Percentiles rank a stretch among this genome's conserved stretches.
Conservation (phyloP, 1,139 yeast species). For the Diutina catenulata region DNA sequence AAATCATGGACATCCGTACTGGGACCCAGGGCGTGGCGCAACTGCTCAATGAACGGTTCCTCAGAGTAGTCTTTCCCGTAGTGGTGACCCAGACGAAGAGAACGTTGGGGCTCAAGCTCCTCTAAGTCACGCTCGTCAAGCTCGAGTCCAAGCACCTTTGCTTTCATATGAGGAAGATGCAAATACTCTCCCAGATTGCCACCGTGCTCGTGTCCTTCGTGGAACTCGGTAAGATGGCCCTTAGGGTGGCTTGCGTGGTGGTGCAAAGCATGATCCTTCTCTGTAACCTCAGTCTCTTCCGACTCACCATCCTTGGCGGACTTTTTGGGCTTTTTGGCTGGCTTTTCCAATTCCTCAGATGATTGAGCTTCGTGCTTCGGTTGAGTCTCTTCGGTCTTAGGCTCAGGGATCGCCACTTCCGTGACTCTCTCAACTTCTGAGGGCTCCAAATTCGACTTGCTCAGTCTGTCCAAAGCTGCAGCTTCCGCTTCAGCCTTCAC, state of each 20-base stretch:
- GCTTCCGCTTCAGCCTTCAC: conserved; percentile 6
- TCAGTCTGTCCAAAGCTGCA: no score
- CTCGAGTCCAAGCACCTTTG: conserved; percentile 1
- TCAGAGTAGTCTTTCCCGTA: not conserved
- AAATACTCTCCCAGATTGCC: no score
- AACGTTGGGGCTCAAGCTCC: conserved; percentile 1
- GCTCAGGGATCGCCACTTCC: no score
- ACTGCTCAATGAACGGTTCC: conserved; percentile 1
- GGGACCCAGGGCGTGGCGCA: not conserved
- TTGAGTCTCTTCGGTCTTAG: no score
- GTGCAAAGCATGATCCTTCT: conserved; percentile 9
- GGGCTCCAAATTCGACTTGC: no score
- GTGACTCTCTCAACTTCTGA: no score
- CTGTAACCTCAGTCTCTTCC: no score
- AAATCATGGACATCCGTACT: not conserved
- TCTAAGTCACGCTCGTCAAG: not conserved
- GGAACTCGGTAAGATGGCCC: conserved; percentile 5
- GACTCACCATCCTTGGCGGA: no score
- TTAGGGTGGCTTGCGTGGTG: conserved; percentile 14
- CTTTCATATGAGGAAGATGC: not conserved
- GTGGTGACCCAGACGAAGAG: not conserved
- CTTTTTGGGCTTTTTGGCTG: no score
- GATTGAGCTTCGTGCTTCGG: no score
- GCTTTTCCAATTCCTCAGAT: no score
- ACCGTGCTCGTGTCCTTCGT: conserved; percentile 7